Evolutionary conservation across 805 yeast species (phyloP), one percentile per base, ranked within the genome.

Genomic region (Wickerhamomyces ciferrii): DNA sequence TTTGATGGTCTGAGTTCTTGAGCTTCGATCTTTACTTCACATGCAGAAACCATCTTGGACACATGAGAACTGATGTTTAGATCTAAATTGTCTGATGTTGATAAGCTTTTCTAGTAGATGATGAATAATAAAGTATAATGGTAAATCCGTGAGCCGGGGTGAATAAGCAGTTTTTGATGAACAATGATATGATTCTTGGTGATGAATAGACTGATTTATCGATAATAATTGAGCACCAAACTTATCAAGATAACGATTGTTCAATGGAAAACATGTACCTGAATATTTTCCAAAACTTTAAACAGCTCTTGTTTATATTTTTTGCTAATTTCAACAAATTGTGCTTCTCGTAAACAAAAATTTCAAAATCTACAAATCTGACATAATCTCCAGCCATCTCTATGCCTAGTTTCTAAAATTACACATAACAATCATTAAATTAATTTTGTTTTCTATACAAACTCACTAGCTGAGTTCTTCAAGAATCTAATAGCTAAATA

Each of bases 11-110:
- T 39, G 9, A 41, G 39, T 15, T 49, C 47, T n/a, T 40, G 38
- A 2, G 35, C 27, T 13, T 46, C 37, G 2, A 49, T 47, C 37
- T 44, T 44, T 13, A 49, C 43, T 20, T 49, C 45, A 37, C 47
- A 47, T 4, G 24, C 25, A 9, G 40, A 18, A 5, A 35, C 44
- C 44, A 42, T 42, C 3, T 18, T 27, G 15, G 5, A 11, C 25
- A 13, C 18, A 17, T 37, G 5, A 27, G 31, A 14, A 27, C 11
- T 14, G 31, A 4, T 27, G 7, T 27, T 14, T 27, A 10, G 7
- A 10, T 10, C 7, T 27, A n/a, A n/a, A n/a, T n/a, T n/a, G n/a
- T n/a, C n/a, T n/a, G n/a, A n/a, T n/a, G n/a, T n/a, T n/a, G n/a
- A n/a, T n/a, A n/a, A n/a, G n/a, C n/a, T n/a, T n/a, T n/a, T n/a